Conservation (phyloP, 1,284 basidiomycete genomes). For the Earliella scabrosa region DNA sequence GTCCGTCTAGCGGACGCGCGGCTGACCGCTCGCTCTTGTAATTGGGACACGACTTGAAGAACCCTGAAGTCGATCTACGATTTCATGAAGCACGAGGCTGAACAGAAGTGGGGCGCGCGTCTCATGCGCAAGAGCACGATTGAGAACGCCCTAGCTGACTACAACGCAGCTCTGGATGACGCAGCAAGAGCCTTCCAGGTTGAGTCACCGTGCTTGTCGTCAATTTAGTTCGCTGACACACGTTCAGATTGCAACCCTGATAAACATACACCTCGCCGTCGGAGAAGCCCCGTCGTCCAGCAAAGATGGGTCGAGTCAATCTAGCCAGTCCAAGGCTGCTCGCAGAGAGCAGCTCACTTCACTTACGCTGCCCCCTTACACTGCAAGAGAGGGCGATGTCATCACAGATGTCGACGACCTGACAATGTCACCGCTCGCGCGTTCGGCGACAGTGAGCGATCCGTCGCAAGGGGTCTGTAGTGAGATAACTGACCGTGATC, state of each 20-base stretch:
- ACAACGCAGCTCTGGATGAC: constrained; percentile 43
- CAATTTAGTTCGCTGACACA: too few relatives aligned
- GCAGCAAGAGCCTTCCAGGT: constrained; percentile 54
- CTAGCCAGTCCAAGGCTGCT: background rate
- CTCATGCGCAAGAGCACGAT: constrained; percentile 46
- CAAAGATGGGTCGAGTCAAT: background rate
- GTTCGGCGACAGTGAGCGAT: constrained; percentile 3
- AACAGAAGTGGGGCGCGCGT: constrained; percentile 45
- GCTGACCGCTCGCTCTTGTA: too few relatives aligned
- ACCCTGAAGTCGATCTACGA: constrained; percentile 43
- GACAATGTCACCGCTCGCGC: constrained; percentile 6
- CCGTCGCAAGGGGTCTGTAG: too few relatives aligned
- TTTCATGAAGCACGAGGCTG: constrained; percentile 44
- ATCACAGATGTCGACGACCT: constrained; percentile 22
- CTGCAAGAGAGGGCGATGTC: background rate
- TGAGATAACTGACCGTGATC: too few relatives aligned
- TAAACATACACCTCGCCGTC: constrained; percentile 53
- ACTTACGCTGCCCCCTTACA: constrained; percentile 10
- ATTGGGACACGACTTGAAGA: constrained; percentile 29
- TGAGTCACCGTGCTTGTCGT: too few relatives aligned
- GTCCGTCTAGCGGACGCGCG: too few relatives aligned
- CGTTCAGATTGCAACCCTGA: constrained; percentile 54
- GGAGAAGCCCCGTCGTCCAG: constrained; percentile 13
- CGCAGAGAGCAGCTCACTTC: background rate
- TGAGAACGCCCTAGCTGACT: constrained; percentile 41